phyloP scores from a whole-genome alignment of 2,329 filamentous ascomycete genomes.

The Fusarium citri region DNA sequence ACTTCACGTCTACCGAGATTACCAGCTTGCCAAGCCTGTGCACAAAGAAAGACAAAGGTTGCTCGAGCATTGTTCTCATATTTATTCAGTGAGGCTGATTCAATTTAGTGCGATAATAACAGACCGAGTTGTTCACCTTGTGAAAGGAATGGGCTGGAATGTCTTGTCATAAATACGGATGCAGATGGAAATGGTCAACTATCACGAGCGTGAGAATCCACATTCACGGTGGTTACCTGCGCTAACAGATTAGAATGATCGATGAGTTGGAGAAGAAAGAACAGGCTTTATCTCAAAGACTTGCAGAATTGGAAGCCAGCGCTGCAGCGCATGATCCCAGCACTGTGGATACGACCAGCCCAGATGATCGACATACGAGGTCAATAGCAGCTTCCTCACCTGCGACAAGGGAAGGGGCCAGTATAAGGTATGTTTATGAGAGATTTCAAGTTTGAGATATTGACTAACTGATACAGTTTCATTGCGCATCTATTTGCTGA shows the following conservation, averaged over 20 bases:
- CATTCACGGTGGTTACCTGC: accelerated
- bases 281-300: constrained; percentile 1
- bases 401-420: constrained; percentile 9
- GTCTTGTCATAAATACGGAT: neutral
- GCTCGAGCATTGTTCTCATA: accelerated
- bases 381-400: constrained; percentile 24
- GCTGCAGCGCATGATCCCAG: accelerated
- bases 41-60: constrained; percentile 23
- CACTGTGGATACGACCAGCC: constrained; percentile 1
- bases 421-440: constrained; percentile 7
- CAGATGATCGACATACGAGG: constrained; percentile 20
- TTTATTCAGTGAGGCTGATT: neutral
- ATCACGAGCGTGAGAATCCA: neutral
- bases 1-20: constrained; percentile 5
- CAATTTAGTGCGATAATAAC: constrained; percentile 9
- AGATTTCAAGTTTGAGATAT: accelerated
- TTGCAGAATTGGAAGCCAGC: neutral
- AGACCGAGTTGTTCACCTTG: constrained; percentile 16
- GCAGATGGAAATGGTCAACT: neutral
- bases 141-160: constrained; percentile 5
- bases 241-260: neutral
- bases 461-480: neutral
- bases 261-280: constrained; percentile 24
- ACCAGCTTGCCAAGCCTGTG: constrained; percentile 24
- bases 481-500: constrained; percentile 19